Evolutionary conservation across 306 rosid genomes (phyloP).

Genomic region (Inga oerstediana): DNA sequence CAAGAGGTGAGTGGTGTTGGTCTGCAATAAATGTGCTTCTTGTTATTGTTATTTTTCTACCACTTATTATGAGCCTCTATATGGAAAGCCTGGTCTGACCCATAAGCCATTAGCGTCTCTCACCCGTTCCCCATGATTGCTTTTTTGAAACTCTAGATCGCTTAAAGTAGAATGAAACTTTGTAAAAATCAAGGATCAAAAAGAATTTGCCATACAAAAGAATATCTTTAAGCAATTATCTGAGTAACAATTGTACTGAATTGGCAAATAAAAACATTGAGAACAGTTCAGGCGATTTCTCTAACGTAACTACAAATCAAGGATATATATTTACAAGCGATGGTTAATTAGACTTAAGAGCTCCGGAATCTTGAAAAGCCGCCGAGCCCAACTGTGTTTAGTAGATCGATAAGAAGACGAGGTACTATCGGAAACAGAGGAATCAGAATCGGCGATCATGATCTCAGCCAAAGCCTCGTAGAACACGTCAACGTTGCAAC

Average conservation of each 20-base stretch:
- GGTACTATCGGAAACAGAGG: neutral
- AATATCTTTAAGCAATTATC: too few species aligned
- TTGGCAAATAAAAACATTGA: too few species aligned
- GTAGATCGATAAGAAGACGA: conserved; percentile 2
- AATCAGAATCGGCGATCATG: neutral
- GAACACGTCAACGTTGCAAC: conserved; percentile 65
- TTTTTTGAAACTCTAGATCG: too few species aligned
- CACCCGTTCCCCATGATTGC: neutral
- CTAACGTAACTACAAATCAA: neutral
- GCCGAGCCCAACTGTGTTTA: neutral
- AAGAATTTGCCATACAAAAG: too few species aligned
- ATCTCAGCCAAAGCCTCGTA: conserved; percentile 43
- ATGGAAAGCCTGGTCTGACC: neutral
- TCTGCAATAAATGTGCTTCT: neutral
- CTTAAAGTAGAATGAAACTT: too few species aligned
- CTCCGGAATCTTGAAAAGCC: neutral
- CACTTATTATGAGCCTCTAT: neutral
- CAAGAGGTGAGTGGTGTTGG: neutral
- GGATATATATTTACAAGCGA: too few species aligned
- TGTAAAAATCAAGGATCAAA: too few species aligned
- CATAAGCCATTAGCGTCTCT: neutral
- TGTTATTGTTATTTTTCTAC: too few species aligned
- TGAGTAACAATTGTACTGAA: too few species aligned
- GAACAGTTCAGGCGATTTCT: neutral
- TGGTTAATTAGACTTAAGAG: too few species aligned